phyloP scores from a whole-genome alignment of 495 filamentous ascomycete species.

The Penicillium manginii region DNA sequence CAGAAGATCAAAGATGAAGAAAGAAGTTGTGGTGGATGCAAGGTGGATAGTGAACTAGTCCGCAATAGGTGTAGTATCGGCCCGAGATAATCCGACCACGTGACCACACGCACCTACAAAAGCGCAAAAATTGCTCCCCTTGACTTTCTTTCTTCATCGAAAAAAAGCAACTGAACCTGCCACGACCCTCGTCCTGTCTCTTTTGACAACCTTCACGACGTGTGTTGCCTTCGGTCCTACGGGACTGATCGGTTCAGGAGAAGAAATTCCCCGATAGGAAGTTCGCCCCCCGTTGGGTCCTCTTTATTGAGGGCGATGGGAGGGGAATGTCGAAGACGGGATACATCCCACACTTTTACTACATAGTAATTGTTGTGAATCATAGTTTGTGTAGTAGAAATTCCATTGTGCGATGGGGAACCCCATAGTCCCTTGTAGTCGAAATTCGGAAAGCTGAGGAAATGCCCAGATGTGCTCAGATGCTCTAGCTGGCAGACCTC shows the following conservation, averaged over 20 bases:
- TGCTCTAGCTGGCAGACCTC: no score
- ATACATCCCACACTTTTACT: conserved; percentile 45
- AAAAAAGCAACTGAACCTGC: conserved; percentile 64
- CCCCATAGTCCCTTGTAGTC: no score
- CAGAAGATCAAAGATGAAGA: background rate
- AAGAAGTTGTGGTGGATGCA: background rate
- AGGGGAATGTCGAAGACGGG: conserved; percentile 69
- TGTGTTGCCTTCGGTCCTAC: conserved; percentile 62
- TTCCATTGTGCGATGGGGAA: background rate
- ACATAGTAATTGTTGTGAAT: background rate
- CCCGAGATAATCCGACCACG: conserved; percentile 31
- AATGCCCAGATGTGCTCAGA: no score
- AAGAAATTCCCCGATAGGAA: conserved; percentile 67
- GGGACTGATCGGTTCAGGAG: conserved; percentile 60
- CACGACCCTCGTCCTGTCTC: conserved; percentile 64
- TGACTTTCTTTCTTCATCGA: conserved; percentile 55
- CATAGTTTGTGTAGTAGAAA: background rate
- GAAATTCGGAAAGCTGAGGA: no score
- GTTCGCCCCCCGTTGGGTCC: conserved; percentile 63
- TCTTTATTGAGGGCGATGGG: conserved; percentile 70
- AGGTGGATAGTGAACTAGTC: background rate
- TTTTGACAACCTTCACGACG: conserved; percentile 48
- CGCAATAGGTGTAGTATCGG: background rate
- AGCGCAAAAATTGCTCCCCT: conserved; percentile 27
- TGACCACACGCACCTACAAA: conserved; percentile 36